Evolutionary conservation across 352 stramenopile genomes (phyloP).

Genomic region (Phytophthora palmivora): DNA sequence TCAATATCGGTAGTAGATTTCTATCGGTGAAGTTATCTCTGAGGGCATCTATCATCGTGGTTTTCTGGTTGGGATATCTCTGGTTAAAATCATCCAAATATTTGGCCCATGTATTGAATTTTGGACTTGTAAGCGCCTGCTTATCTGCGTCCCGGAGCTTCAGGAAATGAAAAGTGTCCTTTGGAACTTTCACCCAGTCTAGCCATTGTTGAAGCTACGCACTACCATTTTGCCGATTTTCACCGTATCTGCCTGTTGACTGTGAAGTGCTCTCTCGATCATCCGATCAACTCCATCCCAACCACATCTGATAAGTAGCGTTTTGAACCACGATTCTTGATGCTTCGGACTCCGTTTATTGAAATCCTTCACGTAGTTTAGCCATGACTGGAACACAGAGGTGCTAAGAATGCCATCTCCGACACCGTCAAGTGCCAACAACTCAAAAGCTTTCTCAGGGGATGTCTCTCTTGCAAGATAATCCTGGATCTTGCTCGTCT

Average conservation of each 20-base stretch:
- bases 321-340: neutral
- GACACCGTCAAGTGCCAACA: neutral
- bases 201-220: too few species aligned
- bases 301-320: neutral
- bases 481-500: neutral
- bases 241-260: too few species aligned
- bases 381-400: too few species aligned
- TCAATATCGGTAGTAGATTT: neutral
- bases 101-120: too few species aligned
- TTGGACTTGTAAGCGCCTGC: too few species aligned
- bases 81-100: too few species aligned
- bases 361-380: neutral
- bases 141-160: too few species aligned
- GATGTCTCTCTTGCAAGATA: neutral
- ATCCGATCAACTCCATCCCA: neutral
- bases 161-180: too few species aligned
- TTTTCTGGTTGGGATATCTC: neutral
- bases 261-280: neutral
- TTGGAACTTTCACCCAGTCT: too few species aligned
- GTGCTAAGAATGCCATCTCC: neutral
- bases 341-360: neutral
- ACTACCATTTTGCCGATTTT: too few species aligned
- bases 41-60: constrained; percentile 1
- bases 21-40: neutral
- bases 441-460: neutral